Conservation (phyloP, 805 yeast species). For the Ogataea parapolymorpha region DNA sequence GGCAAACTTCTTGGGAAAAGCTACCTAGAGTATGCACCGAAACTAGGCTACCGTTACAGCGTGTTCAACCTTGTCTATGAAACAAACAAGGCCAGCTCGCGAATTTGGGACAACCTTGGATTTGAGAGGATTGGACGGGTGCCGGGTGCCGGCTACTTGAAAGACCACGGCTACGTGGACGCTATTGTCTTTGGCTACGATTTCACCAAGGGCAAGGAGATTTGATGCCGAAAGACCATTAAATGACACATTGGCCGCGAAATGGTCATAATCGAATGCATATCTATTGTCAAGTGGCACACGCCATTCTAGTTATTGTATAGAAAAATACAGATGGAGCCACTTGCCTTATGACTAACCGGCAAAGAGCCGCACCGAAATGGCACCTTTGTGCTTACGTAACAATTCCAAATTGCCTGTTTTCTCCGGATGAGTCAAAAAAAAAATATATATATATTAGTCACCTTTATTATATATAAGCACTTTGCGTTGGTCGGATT, state of each 20-base stretch:
- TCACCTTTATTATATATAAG: slow-evolving; percentile 6
- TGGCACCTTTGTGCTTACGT: background rate
- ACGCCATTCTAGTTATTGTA: background rate
- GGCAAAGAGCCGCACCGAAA: background rate
- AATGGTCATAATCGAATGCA: background rate
- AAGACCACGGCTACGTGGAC: slow-evolving; percentile 66
- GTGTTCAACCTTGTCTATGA: slow-evolving; percentile 87
- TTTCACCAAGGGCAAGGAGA: slow-evolving; percentile 7
- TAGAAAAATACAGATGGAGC: background rate
- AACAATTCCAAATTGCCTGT: background rate
- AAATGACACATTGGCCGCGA: background rate
- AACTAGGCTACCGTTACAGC: slow-evolving; percentile 74
- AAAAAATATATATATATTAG: slow-evolving; percentile 8
- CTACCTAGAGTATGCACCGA: slow-evolving; percentile 71
- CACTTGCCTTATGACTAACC: background rate
- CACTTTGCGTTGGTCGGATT: background rate
- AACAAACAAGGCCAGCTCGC: slow-evolving; percentile 69
- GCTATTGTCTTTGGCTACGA: slow-evolving; percentile 78
- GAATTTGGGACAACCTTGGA: slow-evolving; percentile 81
- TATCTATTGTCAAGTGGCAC: background rate
- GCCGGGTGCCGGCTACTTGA: slow-evolving; percentile 69
- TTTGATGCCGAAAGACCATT: background rate
- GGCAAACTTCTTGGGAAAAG: slow-evolving; percentile 68
- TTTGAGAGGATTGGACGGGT: slow-evolving; percentile 76
- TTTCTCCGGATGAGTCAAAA: slow-evolving; percentile 1